Evolutionary conservation across 2,329 filamentous ascomycete species (phyloP), one percentile per base, ranked within the genome.

Genomic region (Fusarium udum): DNA sequence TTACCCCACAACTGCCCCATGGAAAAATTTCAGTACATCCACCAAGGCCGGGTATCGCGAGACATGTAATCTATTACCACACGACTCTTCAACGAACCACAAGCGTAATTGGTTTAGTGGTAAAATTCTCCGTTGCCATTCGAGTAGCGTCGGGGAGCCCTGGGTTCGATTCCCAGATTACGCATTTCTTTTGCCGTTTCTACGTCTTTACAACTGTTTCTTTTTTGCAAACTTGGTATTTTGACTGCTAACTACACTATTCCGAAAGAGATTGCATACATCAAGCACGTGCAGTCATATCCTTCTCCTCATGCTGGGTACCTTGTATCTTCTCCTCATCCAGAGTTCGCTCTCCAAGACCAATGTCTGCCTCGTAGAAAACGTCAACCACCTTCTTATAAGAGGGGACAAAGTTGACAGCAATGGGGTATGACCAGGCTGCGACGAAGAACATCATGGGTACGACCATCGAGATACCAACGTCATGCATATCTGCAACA

Each of bases 331-430:
- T 78, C 69, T 80, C 79, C 24, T 78, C 78, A n/a, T 82, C 80
- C 0, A 78, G 28, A 1, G 69, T 45, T 66, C 77, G 43, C 60
- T 78, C 74, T 10, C 74, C 68, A 32, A 85, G 61, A 22, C 86
- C 87, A 31, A 88, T 75, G 4, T 87, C 81, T 0, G 86, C 79
- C 28, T 83, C 82, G 14, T 83, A 83, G 71, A 87, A 87, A 4
- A 86, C 85, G 77, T 94, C 92, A 6, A 91, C 89, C 1, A 90
- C 88, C 61, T 87, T 83, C 39, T 87, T 84, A 78, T 94, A 94
- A 6, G 85, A 82, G 0, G 91, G 90, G 9, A 90, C 83, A 74
- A 93, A 93, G 81, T 94, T 94, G 69, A 91, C 89, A 12, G 86
- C 86, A 26, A 89, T 45, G 0, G 89, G 85, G 69, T 92, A 92